Evolutionary conservation across 2,329 filamentous ascomycete genomes (phyloP), one percentile per base, ranked within the genome.

Genomic region (Calonectria henricotiae): DNA sequence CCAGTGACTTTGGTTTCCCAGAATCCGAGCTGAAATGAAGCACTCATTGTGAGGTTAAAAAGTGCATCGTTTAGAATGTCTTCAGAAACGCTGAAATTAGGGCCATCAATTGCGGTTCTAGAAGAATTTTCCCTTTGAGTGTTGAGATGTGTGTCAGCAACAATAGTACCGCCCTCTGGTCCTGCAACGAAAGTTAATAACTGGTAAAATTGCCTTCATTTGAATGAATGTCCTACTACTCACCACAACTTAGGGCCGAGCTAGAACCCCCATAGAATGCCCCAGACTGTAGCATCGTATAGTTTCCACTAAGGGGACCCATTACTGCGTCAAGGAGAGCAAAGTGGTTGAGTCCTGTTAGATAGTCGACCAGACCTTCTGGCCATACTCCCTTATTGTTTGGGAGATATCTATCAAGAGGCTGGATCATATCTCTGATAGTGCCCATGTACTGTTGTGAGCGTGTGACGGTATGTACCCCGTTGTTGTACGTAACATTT

Each of bases 81-180:
- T 6, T 54, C 27, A 27, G 47, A 35, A 35, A 54, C 27, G 27
- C 5, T n/a, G 9, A 54, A 54, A 12, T 17, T 54, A 2, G 47
- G 47, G 2, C 47, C 47, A 12, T 54, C 47, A 4, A 6, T 8
- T 5, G 17, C 0, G n/a, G 27, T 54, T 35, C 47, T 35, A 27
- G 27, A 35, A n/a, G n/a, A 4, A 13, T 54, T 54, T 17, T 54
- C 27, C 9, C 30, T 54, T 35, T 54, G 47, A 17, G 47, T 54
- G 17, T 54, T 54, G 3, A 54, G 8, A 35, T 54, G 27, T 15
- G 47, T 54, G 47, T 54, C 47, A 27, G 47, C 47, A 6, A 54
- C n/a, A 20, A 54, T 5, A 5, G 30, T 30, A n/a, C 47, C 47
- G 27, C 30, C 47, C 5, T 27, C 32, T 20, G 47, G 27, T 5